Evolutionary conservation across 257 asterid species (phyloP).

Genomic region (Coffea eugenioides): DNA sequence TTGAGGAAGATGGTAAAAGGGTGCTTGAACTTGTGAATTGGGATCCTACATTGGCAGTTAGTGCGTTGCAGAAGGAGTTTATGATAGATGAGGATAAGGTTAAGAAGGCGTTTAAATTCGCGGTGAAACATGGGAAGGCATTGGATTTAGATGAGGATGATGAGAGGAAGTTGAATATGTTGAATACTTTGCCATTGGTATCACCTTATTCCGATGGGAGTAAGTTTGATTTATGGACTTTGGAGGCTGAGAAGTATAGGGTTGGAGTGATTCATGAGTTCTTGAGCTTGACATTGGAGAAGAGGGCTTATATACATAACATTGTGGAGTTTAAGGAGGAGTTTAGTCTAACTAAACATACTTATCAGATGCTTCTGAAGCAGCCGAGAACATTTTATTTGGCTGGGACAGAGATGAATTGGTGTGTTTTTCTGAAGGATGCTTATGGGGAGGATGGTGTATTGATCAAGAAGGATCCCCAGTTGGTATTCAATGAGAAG

Average conservation of each 20-base stretch:
- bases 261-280: conserved; percentile 87
- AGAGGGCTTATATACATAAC: conserved; percentile 87
- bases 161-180: conserved; percentile 70
- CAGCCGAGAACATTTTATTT: conserved; percentile 80
- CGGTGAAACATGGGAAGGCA: conserved; percentile 63
- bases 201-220: conserved; percentile 92
- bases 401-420: conserved; percentile 96
- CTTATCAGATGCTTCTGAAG: conserved; percentile 82
- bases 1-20: conserved; percentile 67
- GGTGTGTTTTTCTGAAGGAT: conserved; percentile 92
- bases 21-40: conserved; percentile 74
- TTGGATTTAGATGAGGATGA: conserved; percentile 68
- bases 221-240: conserved; percentile 74
- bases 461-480: conserved; percentile 73
- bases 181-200: conserved; percentile 85
- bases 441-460: conserved; percentile 70
- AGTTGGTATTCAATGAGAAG: conserved; percentile 63
- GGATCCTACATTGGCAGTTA: conserved; percentile 72
- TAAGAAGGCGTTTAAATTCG: conserved; percentile 70
- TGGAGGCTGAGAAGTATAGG: conserved; percentile 93
- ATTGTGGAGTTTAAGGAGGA: conserved; percentile 96
- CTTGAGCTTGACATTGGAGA: conserved; percentile 92
- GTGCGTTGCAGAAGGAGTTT: conserved; percentile 69
- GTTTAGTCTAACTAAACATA: conserved; percentile 74
- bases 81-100: conserved; percentile 77